Evolutionary conservation across 1,284 basidiomycete species (phyloP).

Genomic region (Puccinia hordei): DNA sequence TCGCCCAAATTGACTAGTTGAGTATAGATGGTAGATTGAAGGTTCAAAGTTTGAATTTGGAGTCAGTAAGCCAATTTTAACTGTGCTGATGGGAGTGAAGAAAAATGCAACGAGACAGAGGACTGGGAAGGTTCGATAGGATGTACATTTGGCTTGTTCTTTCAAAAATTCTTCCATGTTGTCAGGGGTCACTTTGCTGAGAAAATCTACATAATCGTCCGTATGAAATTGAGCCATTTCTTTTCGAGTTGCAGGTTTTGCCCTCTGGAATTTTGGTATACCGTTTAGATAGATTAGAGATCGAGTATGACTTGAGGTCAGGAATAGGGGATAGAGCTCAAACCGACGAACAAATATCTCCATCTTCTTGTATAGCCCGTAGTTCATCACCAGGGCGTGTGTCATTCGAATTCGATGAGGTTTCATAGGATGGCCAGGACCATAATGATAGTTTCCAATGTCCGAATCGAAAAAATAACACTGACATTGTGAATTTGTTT

Average conservation of each 20-base stretch:
- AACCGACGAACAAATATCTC: conserved; percentile 59
- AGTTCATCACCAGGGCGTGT: conserved; percentile 99
- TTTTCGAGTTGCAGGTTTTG: conserved; percentile 97
- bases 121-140: background rate
- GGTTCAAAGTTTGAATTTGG: conserved; percentile 18
- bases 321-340: conserved; percentile 15
- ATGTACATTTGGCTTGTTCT: conserved; percentile 90
- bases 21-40: background rate
- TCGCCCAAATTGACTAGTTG: conserved; percentile 82
- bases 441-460: conserved; percentile 97
- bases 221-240: conserved; percentile 96
- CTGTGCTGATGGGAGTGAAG: conserved; percentile 26
- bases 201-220: conserved; percentile 89
- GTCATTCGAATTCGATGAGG: conserved; percentile 98
- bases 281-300: conserved; percentile 31
- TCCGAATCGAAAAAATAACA: conserved; percentile 76
- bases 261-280: conserved; percentile 68
- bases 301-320: conserved; percentile 64
- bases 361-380: conserved; percentile 67
- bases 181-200: conserved; percentile 78
- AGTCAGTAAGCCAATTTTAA: background rate
- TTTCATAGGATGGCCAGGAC: conserved; percentile 79
- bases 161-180: conserved; percentile 85
- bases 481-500: conserved; percentile 34
- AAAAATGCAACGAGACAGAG: background rate